Conservation (phyloP, 352 stramenopile species). For the Aphanomyces euteiches region DNA sequence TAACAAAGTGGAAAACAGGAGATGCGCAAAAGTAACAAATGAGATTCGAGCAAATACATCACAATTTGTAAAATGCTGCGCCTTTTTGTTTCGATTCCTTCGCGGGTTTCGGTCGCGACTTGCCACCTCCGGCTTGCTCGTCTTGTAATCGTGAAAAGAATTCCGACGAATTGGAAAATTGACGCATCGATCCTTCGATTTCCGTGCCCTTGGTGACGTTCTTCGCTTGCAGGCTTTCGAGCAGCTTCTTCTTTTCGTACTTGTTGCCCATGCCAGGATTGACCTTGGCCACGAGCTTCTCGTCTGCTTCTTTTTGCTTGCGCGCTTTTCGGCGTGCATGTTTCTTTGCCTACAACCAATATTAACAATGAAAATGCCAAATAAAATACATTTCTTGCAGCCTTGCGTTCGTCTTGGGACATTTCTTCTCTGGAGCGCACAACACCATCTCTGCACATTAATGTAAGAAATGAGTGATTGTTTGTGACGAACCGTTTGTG, state of each 20-base stretch:
- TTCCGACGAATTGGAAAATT: conserved; percentile 86
- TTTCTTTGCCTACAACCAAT: conserved; percentile 73
- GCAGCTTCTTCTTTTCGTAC: conserved; percentile 92
- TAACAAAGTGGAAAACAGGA: conserved; percentile 27
- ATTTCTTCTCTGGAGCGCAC: conserved; percentile 83
- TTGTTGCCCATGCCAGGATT: conserved; percentile 94
- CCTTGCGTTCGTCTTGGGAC: conserved; percentile 83
- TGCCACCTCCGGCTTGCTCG: conserved; percentile 7
- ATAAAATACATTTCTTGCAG: conserved; percentile 47
- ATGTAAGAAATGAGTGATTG: neutral
- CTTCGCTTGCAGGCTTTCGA: conserved; percentile 75
- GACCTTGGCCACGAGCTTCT: conserved; percentile 91
- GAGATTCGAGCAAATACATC: conserved; percentile 3
- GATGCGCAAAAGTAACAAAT: conserved; percentile 14
- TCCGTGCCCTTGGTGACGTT: conserved; percentile 81
- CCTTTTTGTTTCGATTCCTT: conserved; percentile 1
- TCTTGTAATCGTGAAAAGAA: conserved; percentile 55
- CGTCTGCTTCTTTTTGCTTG: conserved; percentile 84
- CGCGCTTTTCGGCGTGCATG: conserved; percentile 86
- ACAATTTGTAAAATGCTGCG: conserved; percentile 26
- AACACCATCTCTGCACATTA: conserved; percentile 52
- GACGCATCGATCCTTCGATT: conserved; percentile 74
- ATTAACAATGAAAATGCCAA: neutral
- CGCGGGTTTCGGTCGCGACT: conserved; percentile 4
- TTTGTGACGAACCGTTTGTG: conserved; percentile 48